phyloP scores from a whole-genome alignment of 2,329 filamentous ascomycete genomes.

The Calonectria montana region DNA sequence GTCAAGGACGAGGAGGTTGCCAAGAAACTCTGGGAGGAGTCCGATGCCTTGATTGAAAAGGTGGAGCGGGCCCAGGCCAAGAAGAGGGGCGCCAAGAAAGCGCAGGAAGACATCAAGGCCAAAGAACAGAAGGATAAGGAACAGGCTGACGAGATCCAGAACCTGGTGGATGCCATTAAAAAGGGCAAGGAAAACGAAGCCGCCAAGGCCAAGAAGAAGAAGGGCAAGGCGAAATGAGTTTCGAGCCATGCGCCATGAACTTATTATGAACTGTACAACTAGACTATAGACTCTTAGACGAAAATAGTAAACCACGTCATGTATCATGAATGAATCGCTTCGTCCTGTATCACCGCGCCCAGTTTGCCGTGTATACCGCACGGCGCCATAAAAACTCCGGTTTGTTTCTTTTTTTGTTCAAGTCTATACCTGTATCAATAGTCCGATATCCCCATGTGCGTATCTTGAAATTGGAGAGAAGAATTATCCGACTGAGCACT shows the following conservation, averaged over 20 bases:
- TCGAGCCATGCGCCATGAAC: constrained; percentile 27
- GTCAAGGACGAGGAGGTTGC: constrained; percentile 82
- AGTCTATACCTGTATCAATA: constrained; percentile 17
- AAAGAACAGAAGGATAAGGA: constrained; percentile 51
- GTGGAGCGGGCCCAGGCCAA: constrained; percentile 76
- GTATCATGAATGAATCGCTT: constrained; percentile 13
- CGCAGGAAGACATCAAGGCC: constrained; percentile 47
- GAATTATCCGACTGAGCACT: neutral
- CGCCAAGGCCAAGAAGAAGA: constrained; percentile 34
- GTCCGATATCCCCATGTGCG: neutral
- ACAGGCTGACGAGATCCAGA: constrained; percentile 46
- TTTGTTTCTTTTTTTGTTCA: constrained; percentile 31
- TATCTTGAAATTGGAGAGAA: neutral
- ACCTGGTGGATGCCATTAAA: constrained; percentile 58
- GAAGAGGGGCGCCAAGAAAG: constrained; percentile 57
- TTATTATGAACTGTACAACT: constrained; percentile 23
- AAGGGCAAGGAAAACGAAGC: constrained; percentile 49
- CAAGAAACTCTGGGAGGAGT: constrained; percentile 90
- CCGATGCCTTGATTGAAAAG: constrained; percentile 84
- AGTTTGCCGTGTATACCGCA: neutral
- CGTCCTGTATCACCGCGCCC: neutral
- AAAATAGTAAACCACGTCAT: neutral
- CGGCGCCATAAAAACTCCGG: neutral
- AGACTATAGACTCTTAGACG: constrained; percentile 33
- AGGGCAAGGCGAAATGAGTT: constrained; percentile 36